A percentile compares a stretch with the other conserved stretches of the same genome.
Evolutionary conservation across 2,329 filamentous ascomycete species (phyloP).

Genomic region (Thelonectria rubi): DNA sequence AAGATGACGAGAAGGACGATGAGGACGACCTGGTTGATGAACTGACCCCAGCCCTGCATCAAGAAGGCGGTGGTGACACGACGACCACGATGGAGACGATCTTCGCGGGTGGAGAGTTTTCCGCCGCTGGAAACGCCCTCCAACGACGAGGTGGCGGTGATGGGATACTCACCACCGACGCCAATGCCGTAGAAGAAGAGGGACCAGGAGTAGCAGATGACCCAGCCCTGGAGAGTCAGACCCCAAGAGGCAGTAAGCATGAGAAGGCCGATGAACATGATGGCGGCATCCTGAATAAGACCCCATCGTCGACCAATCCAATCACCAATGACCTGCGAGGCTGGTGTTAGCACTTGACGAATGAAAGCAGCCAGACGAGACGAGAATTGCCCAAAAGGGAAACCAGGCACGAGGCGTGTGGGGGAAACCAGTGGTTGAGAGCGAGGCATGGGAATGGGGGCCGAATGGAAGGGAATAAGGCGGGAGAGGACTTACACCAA

Average conservation of each 20-base stretch:
- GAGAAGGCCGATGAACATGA: conserved; percentile 93
- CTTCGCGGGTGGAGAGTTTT: conserved; percentile 87
- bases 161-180: conserved; percentile 90
- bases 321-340: conserved; percentile 62
- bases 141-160: conserved; percentile 95
- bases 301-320: conserved; percentile 93
- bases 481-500: conserved; percentile 69
- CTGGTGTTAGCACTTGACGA: conserved; percentile 32
- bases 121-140: conserved; percentile 88
- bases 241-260: conserved; percentile 96
- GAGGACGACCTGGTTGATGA: conserved; percentile 89
- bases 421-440: not conserved
- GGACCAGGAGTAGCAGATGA: conserved; percentile 95
- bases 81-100: conserved; percentile 93
- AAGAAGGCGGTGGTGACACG: conserved; percentile 96
- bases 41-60: conserved; percentile 99
- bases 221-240: conserved; percentile 86
- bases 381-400: conserved; percentile 16
- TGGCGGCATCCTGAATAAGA: conserved; percentile 89
- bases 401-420: conserved; percentile 5
- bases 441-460: not conserved
- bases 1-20: conserved; percentile 89
- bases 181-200: conserved; percentile 79
- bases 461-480: not conserved
- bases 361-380: not conserved